phyloP scores from a whole-genome alignment of 768 basidiomycete genomes.

The Mycena polygramma region DNA sequence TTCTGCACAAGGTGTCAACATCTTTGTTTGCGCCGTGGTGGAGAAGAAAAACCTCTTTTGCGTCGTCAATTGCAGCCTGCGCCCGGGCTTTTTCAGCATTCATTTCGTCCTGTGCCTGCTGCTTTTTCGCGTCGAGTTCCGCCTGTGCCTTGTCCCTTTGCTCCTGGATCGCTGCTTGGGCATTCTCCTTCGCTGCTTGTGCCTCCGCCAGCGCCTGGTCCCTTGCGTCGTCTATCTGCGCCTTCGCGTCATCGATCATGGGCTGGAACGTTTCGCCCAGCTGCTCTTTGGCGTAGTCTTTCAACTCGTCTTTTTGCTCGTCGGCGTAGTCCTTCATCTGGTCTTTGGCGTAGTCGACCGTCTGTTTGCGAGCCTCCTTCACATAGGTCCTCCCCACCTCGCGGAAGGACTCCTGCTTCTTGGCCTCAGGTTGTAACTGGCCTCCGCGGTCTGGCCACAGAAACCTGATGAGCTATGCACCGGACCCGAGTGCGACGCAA shows the following conservation, averaged over 20 bases:
- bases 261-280: conserved; percentile 33
- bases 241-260: conserved; percentile 18
- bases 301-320: conserved; percentile 7
- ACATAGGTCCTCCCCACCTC: conserved; percentile 42
- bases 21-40: not conserved
- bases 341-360: conserved; percentile 43
- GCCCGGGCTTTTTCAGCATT: conserved; percentile 25
- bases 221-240: conserved; percentile 40
- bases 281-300: conserved; percentile 20
- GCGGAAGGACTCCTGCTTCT: conserved; percentile 29
- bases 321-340: conserved; percentile 23
- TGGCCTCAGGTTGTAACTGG: conserved; percentile 12
- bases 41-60: conserved; percentile 18
- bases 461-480: not conserved
- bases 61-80: conserved; percentile 25
- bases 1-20: conserved; percentile 4
- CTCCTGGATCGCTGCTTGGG: conserved; percentile 37
- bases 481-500: not conserved
- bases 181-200: conserved; percentile 41
- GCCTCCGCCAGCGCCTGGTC: too few relatives aligned
- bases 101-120: conserved; percentile 29
- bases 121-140: conserved; percentile 26
- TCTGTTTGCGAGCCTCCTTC: conserved; percentile 44
- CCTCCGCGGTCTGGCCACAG: conserved; percentile 6
- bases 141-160: conserved; percentile 21